Base-by-base conservation (phyloP, 768 basidiomycete species). In the Nidula microcarpa region DNA sequence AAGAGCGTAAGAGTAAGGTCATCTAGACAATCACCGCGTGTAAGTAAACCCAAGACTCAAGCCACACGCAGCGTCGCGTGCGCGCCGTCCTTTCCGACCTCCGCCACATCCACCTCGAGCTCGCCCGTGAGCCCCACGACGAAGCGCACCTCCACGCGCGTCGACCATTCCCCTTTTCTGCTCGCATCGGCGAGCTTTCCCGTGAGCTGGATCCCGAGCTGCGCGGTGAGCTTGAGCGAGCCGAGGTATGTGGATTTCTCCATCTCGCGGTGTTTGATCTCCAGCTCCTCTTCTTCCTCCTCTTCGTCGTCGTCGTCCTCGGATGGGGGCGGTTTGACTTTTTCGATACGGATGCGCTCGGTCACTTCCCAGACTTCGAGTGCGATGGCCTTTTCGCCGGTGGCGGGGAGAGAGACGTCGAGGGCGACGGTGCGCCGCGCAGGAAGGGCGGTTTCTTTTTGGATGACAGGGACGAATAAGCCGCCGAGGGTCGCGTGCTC, bases 321-420 rank as follows among this genome's bases (percentile, higher is more conserved):
- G 8, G 74, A 73, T 13, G 69, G 63, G 4, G 75, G 72, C 3
- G 73, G 74, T 48, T 72, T 74, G 18, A 80, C 70, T 61, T 79
- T 84, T 59, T 88, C 87, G 16, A 86, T 64, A 53, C 81, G 79
- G 55, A 90, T 74, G 2, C 78, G 78, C 61, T 91, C 89, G 50
- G 77, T 77, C 14, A 84, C 83, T 64, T 93, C 89, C 87, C 88
- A 90, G 30, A 92, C 69, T 66, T 93, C 91, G 50, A 86, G 77
- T 10, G 79, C 84, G 43, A 89, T 71, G 60, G 75, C 79, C 39
- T 41, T 41, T 2, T 11, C 13, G 50, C 62, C 71, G 41, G 60
- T 68, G 50, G 66, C 74, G 23, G 58, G 58, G 1, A 87, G 66
- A 17, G 74, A 75, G 23, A 85, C 81, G 35, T 85, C 83, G 55